phyloP scores from a whole-genome alignment of 169 alveolate genomes.

The Babesia caballi region DNA sequence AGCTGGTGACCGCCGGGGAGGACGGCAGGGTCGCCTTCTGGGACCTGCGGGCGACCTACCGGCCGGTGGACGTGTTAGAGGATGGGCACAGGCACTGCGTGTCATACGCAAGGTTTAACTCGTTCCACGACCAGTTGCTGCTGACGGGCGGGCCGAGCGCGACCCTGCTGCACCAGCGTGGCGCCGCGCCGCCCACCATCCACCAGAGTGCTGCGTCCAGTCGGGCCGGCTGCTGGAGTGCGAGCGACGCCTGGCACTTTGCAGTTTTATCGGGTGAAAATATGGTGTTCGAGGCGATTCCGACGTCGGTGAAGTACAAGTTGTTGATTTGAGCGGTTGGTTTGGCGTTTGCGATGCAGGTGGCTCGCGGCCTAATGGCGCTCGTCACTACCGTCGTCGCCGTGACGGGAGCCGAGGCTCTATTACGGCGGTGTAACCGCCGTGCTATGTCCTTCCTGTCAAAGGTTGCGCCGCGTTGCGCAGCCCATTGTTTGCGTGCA shows the following conservation, averaged over 20 bases:
- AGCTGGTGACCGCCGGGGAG: slow-evolving; percentile 82
- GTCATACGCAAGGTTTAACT: slow-evolving; percentile 77
- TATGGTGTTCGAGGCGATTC: slow-evolving; percentile 29
- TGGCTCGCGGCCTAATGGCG: too few relatives aligned
- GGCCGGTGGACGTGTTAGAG: slow-evolving; percentile 60
- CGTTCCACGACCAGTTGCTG: slow-evolving; percentile 87
- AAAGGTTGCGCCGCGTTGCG: too few relatives aligned
- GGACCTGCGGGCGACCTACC: slow-evolving; percentile 83
- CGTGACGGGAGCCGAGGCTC: too few relatives aligned
- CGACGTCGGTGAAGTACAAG: slow-evolving; percentile 28
- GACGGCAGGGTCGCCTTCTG: slow-evolving; percentile 83
- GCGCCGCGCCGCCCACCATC: slow-evolving; percentile 26
- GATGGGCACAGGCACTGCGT: slow-evolving; percentile 86
- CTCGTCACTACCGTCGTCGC: too few relatives aligned
- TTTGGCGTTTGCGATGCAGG: too few relatives aligned
- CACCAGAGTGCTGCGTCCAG: slow-evolving; percentile 54
- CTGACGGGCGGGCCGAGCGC: slow-evolving; percentile 85
- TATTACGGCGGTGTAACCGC: too few relatives aligned
- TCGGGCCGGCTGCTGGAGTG: slow-evolving; percentile 47
- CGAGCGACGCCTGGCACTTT: slow-evolving; percentile 55
- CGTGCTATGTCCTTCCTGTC: too few relatives aligned
- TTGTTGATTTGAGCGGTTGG: slow-evolving; percentile 17
- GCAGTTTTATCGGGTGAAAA: neutral
- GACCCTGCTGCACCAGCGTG: slow-evolving; percentile 71
- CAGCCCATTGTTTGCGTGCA: too few relatives aligned